A percentile compares a stretch with the other conserved stretches of the same genome.
Evolutionary conservation across 768 basidiomycete genomes (phyloP).

Genomic region (Melanogaster broomeanus): DNA sequence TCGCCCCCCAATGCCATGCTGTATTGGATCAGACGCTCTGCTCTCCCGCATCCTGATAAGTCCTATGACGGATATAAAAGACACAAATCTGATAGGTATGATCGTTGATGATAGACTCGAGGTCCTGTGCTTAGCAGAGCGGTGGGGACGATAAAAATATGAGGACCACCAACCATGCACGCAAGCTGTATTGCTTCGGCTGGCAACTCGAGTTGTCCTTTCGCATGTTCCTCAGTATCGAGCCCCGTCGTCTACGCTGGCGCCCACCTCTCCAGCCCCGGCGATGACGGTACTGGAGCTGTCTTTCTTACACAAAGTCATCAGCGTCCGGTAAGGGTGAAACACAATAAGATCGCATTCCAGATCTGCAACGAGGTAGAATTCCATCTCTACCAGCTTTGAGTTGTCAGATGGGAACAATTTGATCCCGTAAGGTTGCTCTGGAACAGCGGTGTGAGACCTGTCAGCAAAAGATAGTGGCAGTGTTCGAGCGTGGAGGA

Average conservation of each 20-base stretch:
- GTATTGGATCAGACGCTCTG: slow-evolving; percentile 56
- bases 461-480: background rate
- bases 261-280: slow-evolving; percentile 56
- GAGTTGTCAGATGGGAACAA: slow-evolving; percentile 86
- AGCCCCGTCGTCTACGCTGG: slow-evolving; percentile 55
- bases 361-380: slow-evolving; percentile 95
- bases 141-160: background rate
- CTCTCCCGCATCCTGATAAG: slow-evolving; percentile 69
- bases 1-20: slow-evolving; percentile 48
- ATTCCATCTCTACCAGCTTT: slow-evolving; percentile 98
- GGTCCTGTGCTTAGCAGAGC: background rate
- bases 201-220: slow-evolving; percentile 74
- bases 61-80: slow-evolving; percentile 89
- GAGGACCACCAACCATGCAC: slow-evolving; percentile 67
- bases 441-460: slow-evolving; percentile 28
- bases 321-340: slow-evolving; percentile 91
- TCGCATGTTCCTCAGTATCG: slow-evolving; percentile 83
- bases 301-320: slow-evolving; percentile 71
- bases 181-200: slow-evolving; percentile 80
- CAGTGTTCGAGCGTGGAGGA: no score
- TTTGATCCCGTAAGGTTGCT: slow-evolving; percentile 71
- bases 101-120: slow-evolving; percentile 95
- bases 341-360: slow-evolving; percentile 94
- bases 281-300: slow-evolving; percentile 44
- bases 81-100: slow-evolving; percentile 89